Evolutionary conservation across 768 basidiomycete species (phyloP).

Genomic region (Auriscalpium vulgare): DNA sequence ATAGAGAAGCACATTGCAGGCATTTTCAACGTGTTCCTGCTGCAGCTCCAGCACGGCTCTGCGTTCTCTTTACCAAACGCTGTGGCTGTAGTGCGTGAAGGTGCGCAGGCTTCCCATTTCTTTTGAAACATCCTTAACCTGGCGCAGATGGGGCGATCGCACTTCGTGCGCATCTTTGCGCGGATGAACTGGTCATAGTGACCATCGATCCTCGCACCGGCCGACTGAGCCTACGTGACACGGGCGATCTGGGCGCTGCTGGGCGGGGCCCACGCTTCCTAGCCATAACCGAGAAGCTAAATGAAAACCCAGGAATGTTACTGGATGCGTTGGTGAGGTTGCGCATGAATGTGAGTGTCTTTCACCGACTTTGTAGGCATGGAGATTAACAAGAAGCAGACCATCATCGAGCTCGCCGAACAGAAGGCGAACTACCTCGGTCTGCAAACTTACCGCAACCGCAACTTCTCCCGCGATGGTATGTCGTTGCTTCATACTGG

Average conservation of each 20-base stretch:
- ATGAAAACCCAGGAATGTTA: conserved; percentile 58
- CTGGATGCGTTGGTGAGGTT: conserved; percentile 49
- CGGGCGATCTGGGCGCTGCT: conserved; percentile 70
- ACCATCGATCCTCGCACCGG: conserved; percentile 79
- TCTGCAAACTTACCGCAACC: conserved; percentile 59
- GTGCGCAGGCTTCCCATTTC: conserved; percentile 27
- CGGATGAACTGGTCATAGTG: conserved; percentile 68
- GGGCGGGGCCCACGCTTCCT: conserved; percentile 63
- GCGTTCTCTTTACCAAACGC: conserved; percentile 60
- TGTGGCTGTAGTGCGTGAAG: conserved; percentile 46
- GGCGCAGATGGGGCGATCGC: conserved; percentile 43
- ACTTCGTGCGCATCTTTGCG: conserved; percentile 64
- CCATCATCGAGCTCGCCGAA: conserved; percentile 74
- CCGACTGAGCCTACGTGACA: conserved; percentile 68
- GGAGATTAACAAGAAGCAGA: conserved; percentile 37
- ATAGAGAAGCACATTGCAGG: conserved; percentile 59
- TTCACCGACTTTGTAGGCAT: not conserved
- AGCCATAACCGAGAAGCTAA: conserved; percentile 50
- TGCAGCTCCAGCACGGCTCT: conserved; percentile 44
- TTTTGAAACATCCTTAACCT: not conserved
- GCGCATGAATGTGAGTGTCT: conserved; percentile 49
- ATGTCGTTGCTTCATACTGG: not conserved
- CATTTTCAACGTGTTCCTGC: conserved; percentile 50
- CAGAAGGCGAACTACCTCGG: conserved; percentile 84
- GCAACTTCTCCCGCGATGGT: conserved; percentile 67